Evolutionary conservation across 2,329 filamentous ascomycete genomes (phyloP), one percentile per base, ranked within the genome.

Genomic region (Lachnellula willkommii): DNA sequence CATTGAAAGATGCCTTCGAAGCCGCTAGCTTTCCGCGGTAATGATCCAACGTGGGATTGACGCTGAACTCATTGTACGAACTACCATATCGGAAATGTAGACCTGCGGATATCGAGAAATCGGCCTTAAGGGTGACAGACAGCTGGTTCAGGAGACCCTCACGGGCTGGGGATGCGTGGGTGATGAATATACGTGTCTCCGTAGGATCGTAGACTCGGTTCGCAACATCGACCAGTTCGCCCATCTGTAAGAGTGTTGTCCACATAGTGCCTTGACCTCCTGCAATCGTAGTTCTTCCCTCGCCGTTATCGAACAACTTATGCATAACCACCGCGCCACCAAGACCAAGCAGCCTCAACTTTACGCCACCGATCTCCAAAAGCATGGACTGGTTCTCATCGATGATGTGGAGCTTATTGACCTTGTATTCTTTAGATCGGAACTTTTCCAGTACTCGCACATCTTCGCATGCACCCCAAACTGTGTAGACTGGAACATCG

Each of bases 201-300:
- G 93, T 96, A 2, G 94, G 94, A 70, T 99, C 94, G 74, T 97
- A 99, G 57, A 99, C 94, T 66, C 94, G 90, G 73, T 96, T 96
- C 17, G 94, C 94, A 4, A 95, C 99, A 71, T 99, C 94, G 53
- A 99, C 90, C 50, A 99, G 79, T 75, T 99, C 94, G 52, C 94
- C 94, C 88, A 99, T 99, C 75, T 99, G 94, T 62, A 99, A 75
- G 32, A 99, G 78, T 6, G 94, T 99, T 7, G 94, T 99, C 94
- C 94, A 99, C 94, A 99, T 99, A 47, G 94, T 99, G 60, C 94
- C 94, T 73, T 99, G 94, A 20, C 94, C 94, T 70, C 94, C 94
- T 22, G 94, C 94, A 73, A 99, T 99, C 2, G 95, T 99, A 50
- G 94, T 99, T 73, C 93, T 87, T 58, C 94, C 94, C 70, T 99